Evolutionary conservation across 2,329 filamentous ascomycete genomes (phyloP).

Genomic region (Pseudofabraea citricarpa): DNA sequence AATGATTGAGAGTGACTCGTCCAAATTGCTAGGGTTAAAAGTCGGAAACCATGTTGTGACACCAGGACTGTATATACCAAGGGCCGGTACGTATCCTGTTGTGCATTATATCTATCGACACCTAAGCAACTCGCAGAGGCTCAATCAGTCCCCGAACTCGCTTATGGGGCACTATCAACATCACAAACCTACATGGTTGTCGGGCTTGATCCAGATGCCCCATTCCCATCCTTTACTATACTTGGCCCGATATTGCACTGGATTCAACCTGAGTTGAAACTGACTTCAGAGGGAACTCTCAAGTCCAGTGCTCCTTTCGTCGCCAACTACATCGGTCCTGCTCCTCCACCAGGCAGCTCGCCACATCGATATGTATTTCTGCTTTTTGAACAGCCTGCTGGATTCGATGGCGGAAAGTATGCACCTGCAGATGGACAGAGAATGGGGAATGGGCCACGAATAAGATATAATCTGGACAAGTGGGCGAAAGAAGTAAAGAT

Average conservation of each 20-base stretch:
- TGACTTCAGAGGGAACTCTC: background rate
- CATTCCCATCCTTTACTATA: conserved; percentile 34
- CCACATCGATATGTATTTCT: conserved; percentile 47
- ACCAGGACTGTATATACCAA: conserved; percentile 28
- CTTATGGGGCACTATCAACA: conserved; percentile 8
- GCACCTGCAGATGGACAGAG: conserved; percentile 30
- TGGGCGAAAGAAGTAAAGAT: conserved; percentile 32
- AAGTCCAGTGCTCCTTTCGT: conserved; percentile 21
- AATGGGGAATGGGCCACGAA: conserved; percentile 31
- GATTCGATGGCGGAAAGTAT: conserved; percentile 29
- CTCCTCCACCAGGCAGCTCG: conserved; percentile 38
- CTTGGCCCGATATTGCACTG: conserved; percentile 44
- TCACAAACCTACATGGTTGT: conserved; percentile 34
- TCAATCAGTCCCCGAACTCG: conserved; percentile 15
- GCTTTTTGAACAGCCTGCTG: conserved; percentile 41
- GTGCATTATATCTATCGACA: background rate
- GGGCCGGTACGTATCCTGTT: conserved; percentile 19
- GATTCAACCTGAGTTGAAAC: conserved; percentile 32
- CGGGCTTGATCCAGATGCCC: conserved; percentile 42
- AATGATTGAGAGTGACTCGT: conserved; percentile 17
- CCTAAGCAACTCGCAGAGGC: conserved; percentile 12
- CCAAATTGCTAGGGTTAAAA: conserved; percentile 29
- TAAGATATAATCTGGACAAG: conserved; percentile 37
- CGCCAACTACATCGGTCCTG: conserved; percentile 38
- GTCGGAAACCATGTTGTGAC: conserved; percentile 24